Base-by-base conservation (phyloP, 768 basidiomycete genomes). In the Mycena metata region DNA sequence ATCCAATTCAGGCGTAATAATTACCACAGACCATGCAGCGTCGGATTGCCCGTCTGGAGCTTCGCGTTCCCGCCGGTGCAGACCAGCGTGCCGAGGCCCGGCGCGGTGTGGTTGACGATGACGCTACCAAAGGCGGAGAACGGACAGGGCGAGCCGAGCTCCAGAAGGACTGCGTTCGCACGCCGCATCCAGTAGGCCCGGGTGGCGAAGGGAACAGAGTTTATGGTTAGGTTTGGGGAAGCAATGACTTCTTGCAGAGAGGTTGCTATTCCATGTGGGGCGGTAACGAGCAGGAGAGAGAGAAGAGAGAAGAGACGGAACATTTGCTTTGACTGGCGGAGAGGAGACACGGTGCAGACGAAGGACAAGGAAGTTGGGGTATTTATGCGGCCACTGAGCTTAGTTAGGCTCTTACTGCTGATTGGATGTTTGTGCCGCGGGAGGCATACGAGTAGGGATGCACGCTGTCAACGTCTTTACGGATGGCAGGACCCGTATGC, bases 111-210 rank as follows among this genome's bases (percentile, higher is more conserved):
- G 49, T 73, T 73, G 19, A 73, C 72, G 35, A 73, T 73, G 15
- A 68, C 69, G 36, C 56, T 73, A 3, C 52, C 66, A 30, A 73
- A 73, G 5, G 72, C 72, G 2, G 64, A 59, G 19, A 73, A 63
- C 10, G 72, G 57, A 51, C 72, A 73, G 5, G 72, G 67, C 11
- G 57, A 39, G 8, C 50, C 59, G 9, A 58, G 63, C 60, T 49
- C 47, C 10, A 57, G 17, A 24, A 72, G 60, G 4, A 54, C 70
- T 24, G 41, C 43, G 24, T 69, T 73, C 13, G 67, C 64, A 19
- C 52, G 66, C 15, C 72, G 21, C 72, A 73, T 69, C 70, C 72
- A 71, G 39, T 47, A 54, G 6, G 64, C 70, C n/a, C 72, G 52
- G 30, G 69, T 71, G 60, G 66, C 69, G 64, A 55, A 71, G 5